Base-by-base conservation (phyloP, 768 basidiomycete species). In the Stropharia rugosoannulata region DNA sequence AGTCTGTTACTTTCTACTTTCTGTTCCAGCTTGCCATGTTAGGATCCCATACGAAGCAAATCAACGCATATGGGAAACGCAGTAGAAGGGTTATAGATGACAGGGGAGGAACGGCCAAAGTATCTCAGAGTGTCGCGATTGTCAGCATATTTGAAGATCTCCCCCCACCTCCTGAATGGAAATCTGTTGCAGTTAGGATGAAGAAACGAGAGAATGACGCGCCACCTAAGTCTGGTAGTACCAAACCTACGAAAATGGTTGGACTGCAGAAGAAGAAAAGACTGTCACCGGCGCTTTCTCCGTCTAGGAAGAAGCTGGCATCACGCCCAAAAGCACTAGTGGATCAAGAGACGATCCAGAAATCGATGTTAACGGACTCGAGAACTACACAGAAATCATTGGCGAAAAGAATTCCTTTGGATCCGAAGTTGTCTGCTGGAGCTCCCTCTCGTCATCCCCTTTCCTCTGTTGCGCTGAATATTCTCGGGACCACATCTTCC, bases 1-100 rank as follows among this genome's bases (percentile, higher is more conserved):
- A 6, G 9, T 32, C 29, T 22, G 9, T 4, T 32, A 32, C 29
- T 32, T 6, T 32, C 29, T 32, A 7, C 29, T 32, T 19, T 52
- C 49, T 40, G 35, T 55, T 25, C 41, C 49, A 25, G 35, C 57
- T 47, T n/a, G 16, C 11, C 46, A 87, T 87, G 86, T 74, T 86
- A 15, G 77, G 84, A 22, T 62, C 80, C 55, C 80, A 76, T 60
- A 89, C 87, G 5, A 87, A 85, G 66, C 83, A 85, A 62, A 79
- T 89, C 46, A 80, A 77, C 49, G 73, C 84, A 18, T 89, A 89
- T 61, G 87, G 87, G 18, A 81, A 82, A 60, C 82, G 86, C 57
- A 74, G 75, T 39, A 79, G 79, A 51, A 83, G 87, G 38, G 76
- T 87, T n/a, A 74, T 88, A 61, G 78, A 76, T 55, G 76, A 73